phyloP scores from a whole-genome alignment of 2,329 filamentous ascomycete species.

The Penicillium sp. region DNA sequence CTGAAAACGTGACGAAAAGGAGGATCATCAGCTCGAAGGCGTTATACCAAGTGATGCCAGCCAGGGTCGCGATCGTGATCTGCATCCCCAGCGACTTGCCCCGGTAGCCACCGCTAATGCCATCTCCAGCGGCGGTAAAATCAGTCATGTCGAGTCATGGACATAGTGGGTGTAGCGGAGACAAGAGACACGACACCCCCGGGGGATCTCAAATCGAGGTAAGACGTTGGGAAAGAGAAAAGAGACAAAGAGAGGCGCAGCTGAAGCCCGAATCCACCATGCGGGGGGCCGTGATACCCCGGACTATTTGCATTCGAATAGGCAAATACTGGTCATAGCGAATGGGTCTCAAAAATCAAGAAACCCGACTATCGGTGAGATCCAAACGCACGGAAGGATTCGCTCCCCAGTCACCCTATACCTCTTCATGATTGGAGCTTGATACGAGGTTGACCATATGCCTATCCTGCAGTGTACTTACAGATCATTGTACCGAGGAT shows the following conservation, averaged over 20 bases:
- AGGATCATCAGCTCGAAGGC: conserved; percentile 52
- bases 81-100: conserved; percentile 39
- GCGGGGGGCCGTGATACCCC: not conserved
- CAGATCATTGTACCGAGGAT: no score
- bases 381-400: conserved; percentile 2
- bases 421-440: conserved; percentile 1
- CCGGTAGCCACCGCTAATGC: conserved; percentile 41
- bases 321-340: not conserved
- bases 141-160: conserved; percentile 25
- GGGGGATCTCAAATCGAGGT: not conserved
- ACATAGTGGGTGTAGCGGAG: conserved; percentile 11
- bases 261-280: not conserved
- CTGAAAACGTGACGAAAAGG: conserved; percentile 52
- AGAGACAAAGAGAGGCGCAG: conserved; percentile 5
- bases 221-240: not conserved
- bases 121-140: conserved; percentile 32
- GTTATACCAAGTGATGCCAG: conserved; percentile 54
- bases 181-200: not conserved
- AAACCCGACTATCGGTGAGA: not conserved
- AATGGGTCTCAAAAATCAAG: not conserved
- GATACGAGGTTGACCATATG: not conserved
- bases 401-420: not conserved
- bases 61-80: conserved; percentile 50
- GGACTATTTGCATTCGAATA: not conserved
- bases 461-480: no score